These are phyloP conservation scores for Botrytis medusae DNA, from an alignment of 2,329 filamentous ascomycete genomes.

Conservation along the genomic window DNA sequence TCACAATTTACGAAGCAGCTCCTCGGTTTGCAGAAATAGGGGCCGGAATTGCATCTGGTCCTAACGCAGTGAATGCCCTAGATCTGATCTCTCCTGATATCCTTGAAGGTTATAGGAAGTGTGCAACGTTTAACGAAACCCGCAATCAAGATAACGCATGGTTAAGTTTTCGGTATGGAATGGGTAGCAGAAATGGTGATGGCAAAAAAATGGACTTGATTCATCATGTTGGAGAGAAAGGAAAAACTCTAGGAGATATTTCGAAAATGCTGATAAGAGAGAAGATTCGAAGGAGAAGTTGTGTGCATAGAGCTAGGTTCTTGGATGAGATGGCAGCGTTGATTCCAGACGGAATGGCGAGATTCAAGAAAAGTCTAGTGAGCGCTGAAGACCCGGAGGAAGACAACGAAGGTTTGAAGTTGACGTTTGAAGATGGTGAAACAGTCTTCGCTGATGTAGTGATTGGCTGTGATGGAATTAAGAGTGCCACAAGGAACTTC, in stretches of 20 bases:
- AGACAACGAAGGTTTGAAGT: not conserved
- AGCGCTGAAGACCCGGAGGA: not conserved
- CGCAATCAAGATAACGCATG: constrained; percentile 29
- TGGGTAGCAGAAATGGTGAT: not conserved
- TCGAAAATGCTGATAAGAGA: not conserved
- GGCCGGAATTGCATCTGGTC: constrained; percentile 29
- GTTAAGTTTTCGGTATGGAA: constrained; percentile 15
- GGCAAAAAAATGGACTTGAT: not conserved
- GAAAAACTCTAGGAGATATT: not conserved
- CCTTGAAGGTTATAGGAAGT: constrained; percentile 24
- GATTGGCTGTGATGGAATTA: constrained; percentile 65
- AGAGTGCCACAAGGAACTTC: constrained; percentile 52
- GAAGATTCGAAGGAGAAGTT: constrained; percentile 5
- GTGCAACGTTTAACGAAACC: constrained; percentile 29
- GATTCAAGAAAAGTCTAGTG: constrained; percentile 10
- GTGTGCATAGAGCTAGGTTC: constrained; percentile 17
- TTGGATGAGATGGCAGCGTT: constrained; percentile 15
- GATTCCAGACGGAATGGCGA: constrained; percentile 9
- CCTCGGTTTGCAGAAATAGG: constrained; percentile 30
- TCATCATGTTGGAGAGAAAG: not conserved
- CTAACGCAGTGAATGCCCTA: constrained; percentile 27
- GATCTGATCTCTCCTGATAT: constrained; percentile 27
- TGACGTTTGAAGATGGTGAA: constrained; percentile 16
- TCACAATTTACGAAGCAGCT: constrained; percentile 31
- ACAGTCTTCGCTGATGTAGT: constrained; percentile 46